These are phyloP conservation scores for Leccinum rimulosum DNA, from an alignment of 768 basidiomycete species.

Conservation along the genomic window DNA sequence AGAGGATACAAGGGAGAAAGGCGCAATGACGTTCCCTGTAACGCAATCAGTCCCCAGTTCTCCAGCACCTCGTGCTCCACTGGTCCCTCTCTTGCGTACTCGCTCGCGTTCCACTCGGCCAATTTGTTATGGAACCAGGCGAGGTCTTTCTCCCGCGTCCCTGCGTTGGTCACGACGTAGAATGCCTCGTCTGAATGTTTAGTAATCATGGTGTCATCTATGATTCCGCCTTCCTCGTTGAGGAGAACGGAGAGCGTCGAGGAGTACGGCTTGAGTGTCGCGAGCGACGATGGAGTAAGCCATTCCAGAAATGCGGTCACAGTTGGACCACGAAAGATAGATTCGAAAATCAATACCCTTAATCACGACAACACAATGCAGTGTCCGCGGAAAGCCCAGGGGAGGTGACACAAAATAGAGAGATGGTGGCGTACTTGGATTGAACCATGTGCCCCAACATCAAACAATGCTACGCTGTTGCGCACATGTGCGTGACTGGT, in stretches of 20 bases:
- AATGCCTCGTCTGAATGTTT: constrained; percentile 77
- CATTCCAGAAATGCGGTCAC: constrained; percentile 82
- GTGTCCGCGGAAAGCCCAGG: neutral
- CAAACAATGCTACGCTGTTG: constrained; percentile 81
- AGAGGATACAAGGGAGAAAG: neutral
- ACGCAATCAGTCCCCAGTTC: constrained; percentile 82
- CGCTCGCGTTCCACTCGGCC: constrained; percentile 72
- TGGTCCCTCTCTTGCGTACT: constrained; percentile 45
- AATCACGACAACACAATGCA: neutral
- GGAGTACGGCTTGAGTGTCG: constrained; percentile 61
- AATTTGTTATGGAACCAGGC: constrained; percentile 71
- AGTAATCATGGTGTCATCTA: constrained; percentile 93
- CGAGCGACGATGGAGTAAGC: constrained; percentile 83
- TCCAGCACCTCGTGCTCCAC: constrained; percentile 84
- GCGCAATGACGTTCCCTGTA: constrained; percentile 69
- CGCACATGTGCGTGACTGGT: constrained; percentile 90
- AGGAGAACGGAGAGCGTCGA: constrained; percentile 89
- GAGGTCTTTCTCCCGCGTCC: constrained; percentile 76
- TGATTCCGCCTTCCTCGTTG: constrained; percentile 88
- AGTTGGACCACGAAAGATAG: constrained; percentile 78
- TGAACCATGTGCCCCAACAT: constrained; percentile 99
- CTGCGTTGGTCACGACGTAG: constrained; percentile 97
- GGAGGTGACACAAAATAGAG: neutral
- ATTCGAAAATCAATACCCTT: neutral
- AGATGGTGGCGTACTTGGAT: constrained; percentile 58